Evolutionary conservation across 1,284 basidiomycete species (phyloP).

Genomic region (Porogramme epimiltina): DNA sequence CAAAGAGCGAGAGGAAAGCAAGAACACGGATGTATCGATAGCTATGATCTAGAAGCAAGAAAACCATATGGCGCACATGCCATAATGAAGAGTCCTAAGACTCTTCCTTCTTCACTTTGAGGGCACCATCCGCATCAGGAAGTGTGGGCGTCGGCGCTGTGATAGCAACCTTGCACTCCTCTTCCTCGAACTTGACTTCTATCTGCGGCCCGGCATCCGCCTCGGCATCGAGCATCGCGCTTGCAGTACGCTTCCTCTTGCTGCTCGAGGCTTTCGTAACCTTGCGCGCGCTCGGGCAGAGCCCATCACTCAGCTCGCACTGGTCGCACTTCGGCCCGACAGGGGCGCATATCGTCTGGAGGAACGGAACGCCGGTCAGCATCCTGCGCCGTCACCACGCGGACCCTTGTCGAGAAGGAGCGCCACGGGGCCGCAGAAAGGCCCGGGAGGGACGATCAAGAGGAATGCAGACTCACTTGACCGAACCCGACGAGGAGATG

Average conservation of each 20-base stretch:
- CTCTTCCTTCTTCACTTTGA: constrained; percentile 13
- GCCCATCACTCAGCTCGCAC: constrained; percentile 62
- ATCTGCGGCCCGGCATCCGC: constrained; percentile 35
- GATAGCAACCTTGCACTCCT: too few relatives aligned
- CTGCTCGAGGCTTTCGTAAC: constrained; percentile 15
- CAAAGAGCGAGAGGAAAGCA: background rate
- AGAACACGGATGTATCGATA: background rate
- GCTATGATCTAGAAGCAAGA: background rate
- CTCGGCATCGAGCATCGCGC: background rate
- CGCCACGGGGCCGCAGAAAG: background rate
- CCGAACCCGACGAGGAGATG: constrained; percentile 91
- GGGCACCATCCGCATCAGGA: background rate
- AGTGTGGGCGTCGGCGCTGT: too few relatives aligned
- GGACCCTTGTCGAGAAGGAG: too few relatives aligned
- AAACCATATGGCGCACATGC: too few relatives aligned
- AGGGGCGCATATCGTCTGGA: constrained; percentile 79
- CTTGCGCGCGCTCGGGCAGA: constrained; percentile 63
- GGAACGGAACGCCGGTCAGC: background rate
- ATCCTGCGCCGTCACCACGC: background rate
- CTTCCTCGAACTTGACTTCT: constrained; percentile 39
- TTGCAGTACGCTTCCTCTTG: constrained; percentile 17
- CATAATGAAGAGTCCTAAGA: too few relatives aligned
- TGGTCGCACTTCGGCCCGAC: constrained; percentile 81
- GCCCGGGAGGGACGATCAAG: background rate
- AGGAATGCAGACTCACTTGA: constrained; percentile 54